A percentile compares a stretch with the other conserved stretches of the same genome.
Evolutionary conservation across 352 stramenopile genomes (phyloP).

Genomic region (Hyaloperonospora brassicae): DNA sequence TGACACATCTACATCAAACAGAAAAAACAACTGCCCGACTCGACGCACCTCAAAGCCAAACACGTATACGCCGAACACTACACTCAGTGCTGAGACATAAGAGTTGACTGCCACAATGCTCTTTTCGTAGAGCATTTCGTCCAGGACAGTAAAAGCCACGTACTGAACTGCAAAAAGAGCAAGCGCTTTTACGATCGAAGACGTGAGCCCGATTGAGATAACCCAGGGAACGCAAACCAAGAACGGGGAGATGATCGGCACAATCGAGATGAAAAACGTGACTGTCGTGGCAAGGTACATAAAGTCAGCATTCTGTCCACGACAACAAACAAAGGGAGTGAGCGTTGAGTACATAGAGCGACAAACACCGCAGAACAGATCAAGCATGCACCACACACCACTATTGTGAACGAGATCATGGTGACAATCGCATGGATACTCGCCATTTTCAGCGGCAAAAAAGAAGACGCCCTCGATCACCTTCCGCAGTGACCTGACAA

Average conservation of each 20-base stretch:
- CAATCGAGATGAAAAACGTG: constrained; percentile 85
- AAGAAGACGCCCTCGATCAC: constrained; percentile 85
- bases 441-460: constrained; percentile 79
- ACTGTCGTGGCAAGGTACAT: constrained; percentile 80
- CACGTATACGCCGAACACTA: constrained; percentile 82
- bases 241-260: constrained; percentile 82
- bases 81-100: constrained; percentile 80
- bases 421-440: constrained; percentile 85
- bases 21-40: background rate
- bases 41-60: constrained; percentile 73
- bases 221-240: constrained; percentile 82
- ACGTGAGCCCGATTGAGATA: constrained; percentile 65
- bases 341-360: background rate
- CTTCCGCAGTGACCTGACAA: constrained; percentile 63
- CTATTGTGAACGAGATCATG: constrained; percentile 76
- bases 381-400: constrained; percentile 35
- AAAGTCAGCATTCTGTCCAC: constrained; percentile 67
- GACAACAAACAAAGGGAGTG: constrained; percentile 2
- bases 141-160: constrained; percentile 74
- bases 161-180: constrained; percentile 79
- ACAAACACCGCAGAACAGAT: background rate
- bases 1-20: background rate
- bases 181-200: constrained; percentile 74
- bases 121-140: constrained; percentile 87
- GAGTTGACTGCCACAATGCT: constrained; percentile 79